Conservation (phyloP, 176 grass and related monocot genomes). For the Saccharum officinarum region DNA sequence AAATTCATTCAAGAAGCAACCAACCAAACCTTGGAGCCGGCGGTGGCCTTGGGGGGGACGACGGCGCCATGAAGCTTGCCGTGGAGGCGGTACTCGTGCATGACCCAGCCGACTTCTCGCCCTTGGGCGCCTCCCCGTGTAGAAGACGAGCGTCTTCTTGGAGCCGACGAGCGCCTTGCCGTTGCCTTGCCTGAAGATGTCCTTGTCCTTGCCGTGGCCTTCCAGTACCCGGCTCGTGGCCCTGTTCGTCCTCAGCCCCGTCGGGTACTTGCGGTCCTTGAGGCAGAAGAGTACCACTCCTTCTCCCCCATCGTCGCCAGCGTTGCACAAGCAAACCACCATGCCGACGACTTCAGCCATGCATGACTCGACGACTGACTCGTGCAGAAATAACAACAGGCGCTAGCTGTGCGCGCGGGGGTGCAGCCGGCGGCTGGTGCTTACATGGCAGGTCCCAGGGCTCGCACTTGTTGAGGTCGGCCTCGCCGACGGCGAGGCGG, state of each 20-base stretch:
- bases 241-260: constrained; percentile 75
- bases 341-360: no score
- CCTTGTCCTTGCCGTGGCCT: constrained; percentile 82
- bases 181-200: constrained; percentile 35
- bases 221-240: constrained; percentile 85
- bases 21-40: constrained; percentile 35
- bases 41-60: constrained; percentile 21
- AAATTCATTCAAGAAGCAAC: neutral
- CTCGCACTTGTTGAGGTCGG: constrained; percentile 77
- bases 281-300: constrained; percentile 92
- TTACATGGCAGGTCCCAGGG: constrained; percentile 83
- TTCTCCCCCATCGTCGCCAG: constrained; percentile 77
- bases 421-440: neutral
- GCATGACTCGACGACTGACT: neutral
- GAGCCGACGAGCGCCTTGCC: constrained; percentile 54
- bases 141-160: constrained; percentile 75
- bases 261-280: constrained; percentile 85
- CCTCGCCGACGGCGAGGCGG: constrained; percentile 52
- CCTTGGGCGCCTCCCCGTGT: constrained; percentile 71
- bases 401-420: no score
- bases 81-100: constrained; percentile 81
- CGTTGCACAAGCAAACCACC: constrained; percentile 8
- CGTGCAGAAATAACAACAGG: no score
- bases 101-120: constrained; percentile 80
- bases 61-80: constrained; percentile 38